Base-by-base conservation (phyloP, 179 eudicot species). In the Silene vulgaris region DNA sequence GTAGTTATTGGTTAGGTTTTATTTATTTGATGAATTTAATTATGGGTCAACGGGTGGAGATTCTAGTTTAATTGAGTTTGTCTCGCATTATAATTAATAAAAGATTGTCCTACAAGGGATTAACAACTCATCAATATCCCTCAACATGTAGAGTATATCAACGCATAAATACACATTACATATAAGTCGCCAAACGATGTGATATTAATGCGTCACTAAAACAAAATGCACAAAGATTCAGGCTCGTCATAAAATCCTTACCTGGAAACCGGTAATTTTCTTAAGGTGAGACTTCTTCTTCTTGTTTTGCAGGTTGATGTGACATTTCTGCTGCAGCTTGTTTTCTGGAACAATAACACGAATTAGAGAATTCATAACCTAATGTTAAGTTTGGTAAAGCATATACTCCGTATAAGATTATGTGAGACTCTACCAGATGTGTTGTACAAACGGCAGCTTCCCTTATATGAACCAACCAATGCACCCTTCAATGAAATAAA, bases 241-340 rank as follows among this genome's bases (percentile, higher is more conserved):
- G 62, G 59, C 60, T 72, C 60, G 4, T n/a, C 60, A 56, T 19
- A 60, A 16, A 17, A 71, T 20, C 73, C 77, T 76, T 6, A 92
- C 99, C 93, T 95, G 96, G 77, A 95, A 92, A 73, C 99, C 97
- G 20, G 99, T 95, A 73, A 95, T 95, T 83, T 95, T 95, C 86
- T 88, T 95, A 68, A 85, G 94, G 81, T 87, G 97, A 40, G 97
- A 80, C 73, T 87, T 94, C 86, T 92, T 95, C 80, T 90, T 95
- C 90, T 89, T 95, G 75, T 90, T 95, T 81, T 90, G 97, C 77
- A 95, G 85, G 82, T 92, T 88, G 85, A 95, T 86, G 74, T 87
- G 89, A 81, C 86, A 67, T 83, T 89, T 88, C 65, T 82, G 99
- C 79, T 80, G 96, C 88, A 95, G 85, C 82, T 90, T 95, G 80